Conservation (phyloP, 352 stramenopile genomes). For the Pythium oligandrum region DNA sequence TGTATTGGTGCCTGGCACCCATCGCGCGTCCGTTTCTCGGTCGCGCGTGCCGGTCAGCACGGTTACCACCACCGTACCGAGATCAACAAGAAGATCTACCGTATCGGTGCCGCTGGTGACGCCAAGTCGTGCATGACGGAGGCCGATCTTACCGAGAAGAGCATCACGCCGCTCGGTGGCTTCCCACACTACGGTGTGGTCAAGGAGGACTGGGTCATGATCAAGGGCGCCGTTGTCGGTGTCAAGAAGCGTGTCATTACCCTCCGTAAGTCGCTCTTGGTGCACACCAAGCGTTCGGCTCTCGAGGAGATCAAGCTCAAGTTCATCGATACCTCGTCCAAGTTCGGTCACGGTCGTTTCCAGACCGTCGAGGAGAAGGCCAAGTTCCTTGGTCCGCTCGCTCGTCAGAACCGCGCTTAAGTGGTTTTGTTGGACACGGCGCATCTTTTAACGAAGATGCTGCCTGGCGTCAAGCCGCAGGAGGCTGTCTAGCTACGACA, state of each 20-base stretch:
- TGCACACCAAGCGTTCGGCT: conserved; percentile 96
- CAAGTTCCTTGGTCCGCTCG: conserved; percentile 98
- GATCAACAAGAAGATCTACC: conserved; percentile 99
- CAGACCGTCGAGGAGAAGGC: conserved; percentile 99
- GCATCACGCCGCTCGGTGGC: conserved; percentile 99
- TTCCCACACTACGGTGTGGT: conserved; percentile 99
- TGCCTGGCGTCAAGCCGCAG: background rate
- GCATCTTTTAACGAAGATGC: background rate
- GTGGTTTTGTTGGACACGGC: conserved; percentile 5
- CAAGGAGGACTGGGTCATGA: conserved; percentile 99
- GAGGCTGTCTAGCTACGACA: background rate
- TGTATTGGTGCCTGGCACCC: conserved; percentile 99
- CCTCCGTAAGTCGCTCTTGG: conserved; percentile 97
- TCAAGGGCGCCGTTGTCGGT: conserved; percentile 98
- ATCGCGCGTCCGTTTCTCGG: conserved; percentile 96
- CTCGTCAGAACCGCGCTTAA: conserved; percentile 88
- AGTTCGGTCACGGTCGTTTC: conserved; percentile 99
- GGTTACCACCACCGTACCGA: conserved; percentile 99
- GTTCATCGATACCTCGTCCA: conserved; percentile 97
- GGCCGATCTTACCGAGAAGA: conserved; percentile 99
- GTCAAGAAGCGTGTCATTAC: conserved; percentile 99
- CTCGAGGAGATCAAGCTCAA: conserved; percentile 96
- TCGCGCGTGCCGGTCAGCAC: conserved; percentile 99
- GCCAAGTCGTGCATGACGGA: conserved; percentile 97
- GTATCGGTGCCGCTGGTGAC: conserved; percentile 91